Evolutionary conservation across 805 yeast species (phyloP), one percentile per base, ranked within the genome.

Genomic region (Candida nonsorbophila): DNA sequence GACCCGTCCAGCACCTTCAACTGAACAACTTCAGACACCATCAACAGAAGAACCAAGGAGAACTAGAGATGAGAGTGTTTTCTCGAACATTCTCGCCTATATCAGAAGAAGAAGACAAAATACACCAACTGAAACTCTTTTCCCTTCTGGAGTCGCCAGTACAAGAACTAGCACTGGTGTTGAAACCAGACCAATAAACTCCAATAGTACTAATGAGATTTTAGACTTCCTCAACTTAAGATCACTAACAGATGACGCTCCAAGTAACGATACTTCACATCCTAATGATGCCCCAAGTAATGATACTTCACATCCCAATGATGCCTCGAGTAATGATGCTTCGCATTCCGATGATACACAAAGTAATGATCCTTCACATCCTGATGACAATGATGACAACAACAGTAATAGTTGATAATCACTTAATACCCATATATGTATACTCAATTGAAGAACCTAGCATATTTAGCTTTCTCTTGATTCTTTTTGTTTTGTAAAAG

Each of bases 391-490:
- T 9, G 24, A 22, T 12, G 29, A 16, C 25, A 14, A 25, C 11
- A 10, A 16, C n/a, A n/a, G n/a, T n/a, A n/a, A n/a, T 16, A 13
- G 23, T 15, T n/a, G n/a, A n/a, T n/a, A n/a, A n/a, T n/a, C n/a
- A n/a, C n/a, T n/a, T n/a, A n/a, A n/a, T n/a, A n/a, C n/a, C n/a
- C 11, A 13, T 22, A 31, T 27, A 15, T 22, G 22, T 36, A 28
- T 16, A 16, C 12, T 35, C 40, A 59, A 7, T 31, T 52, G 44
- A 83, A 83, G 49, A 83, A 82, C 48, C 76, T 80, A 11, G 85
- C 69, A 38, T 75, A 72, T 34, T 66, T 74, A 27, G 69, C 67
- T 45, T 65, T 72, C 36, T 77, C 78, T 10, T 60, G 62, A 22
- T 62, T 59, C 45, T 72, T 77, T 21, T 57, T 53, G 19, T 59